phyloP scores from a whole-genome alignment of 2,329 filamentous ascomycete genomes.

The Botrytis paeoniae region DNA sequence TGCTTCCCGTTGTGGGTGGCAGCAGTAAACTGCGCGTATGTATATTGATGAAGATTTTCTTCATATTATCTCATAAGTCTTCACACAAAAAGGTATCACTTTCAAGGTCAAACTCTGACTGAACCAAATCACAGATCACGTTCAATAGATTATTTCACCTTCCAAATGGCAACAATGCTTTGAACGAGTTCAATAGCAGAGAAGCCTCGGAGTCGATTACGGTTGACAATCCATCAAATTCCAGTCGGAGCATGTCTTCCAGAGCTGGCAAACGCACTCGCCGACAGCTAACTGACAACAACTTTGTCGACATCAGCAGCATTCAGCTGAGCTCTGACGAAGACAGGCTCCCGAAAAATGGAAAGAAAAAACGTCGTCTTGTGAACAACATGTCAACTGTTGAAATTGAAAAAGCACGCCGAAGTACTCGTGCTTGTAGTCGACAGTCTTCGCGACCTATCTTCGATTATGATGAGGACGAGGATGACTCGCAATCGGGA shows the following conservation, averaged over 20 bases:
- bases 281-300: constrained; percentile 20
- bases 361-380: constrained; percentile 30
- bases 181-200: constrained; percentile 42
- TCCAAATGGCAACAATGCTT: constrained; percentile 46
- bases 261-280: constrained; percentile 29
- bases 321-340: constrained; percentile 27
- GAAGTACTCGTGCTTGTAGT: constrained; percentile 26
- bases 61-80: neutral
- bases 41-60: neutral
- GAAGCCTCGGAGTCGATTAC: constrained; percentile 23
- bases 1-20: neutral
- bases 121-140: constrained; percentile 40
- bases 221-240: constrained; percentile 19
- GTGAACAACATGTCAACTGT: constrained; percentile 23
- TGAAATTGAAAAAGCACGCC: constrained; percentile 24
- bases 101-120: neutral
- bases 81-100: neutral
- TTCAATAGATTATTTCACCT: constrained; percentile 45
- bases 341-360: constrained; percentile 22
- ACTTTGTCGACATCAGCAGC: constrained; percentile 27
- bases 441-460: constrained; percentile 22
- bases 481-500: constrained; percentile 18
- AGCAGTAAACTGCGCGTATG: constrained; percentile 5
- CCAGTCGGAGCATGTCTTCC: constrained; percentile 23
- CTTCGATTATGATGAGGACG: constrained; percentile 19